phyloP scores from a whole-genome alignment of 192 early-diverging fungal species.

The Umbelopsis vinacea region DNA sequence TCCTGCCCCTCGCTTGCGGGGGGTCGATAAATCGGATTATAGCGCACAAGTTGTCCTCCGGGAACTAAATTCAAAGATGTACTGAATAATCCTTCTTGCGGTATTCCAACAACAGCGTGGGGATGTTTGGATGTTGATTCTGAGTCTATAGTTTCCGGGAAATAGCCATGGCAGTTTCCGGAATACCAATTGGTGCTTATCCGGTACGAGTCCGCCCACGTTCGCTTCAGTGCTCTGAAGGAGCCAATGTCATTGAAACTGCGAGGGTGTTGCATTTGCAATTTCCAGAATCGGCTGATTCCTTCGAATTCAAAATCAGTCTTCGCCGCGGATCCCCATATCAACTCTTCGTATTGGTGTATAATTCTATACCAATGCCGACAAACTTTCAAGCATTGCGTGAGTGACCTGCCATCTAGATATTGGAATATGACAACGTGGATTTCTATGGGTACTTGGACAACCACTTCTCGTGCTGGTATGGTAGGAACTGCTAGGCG shows the following conservation, averaged over 20 bases:
- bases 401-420: slow-evolving; percentile 36
- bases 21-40: slow-evolving; percentile 29
- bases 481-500: neutral
- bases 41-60: slow-evolving; percentile 26
- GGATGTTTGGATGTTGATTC: slow-evolving; percentile 9
- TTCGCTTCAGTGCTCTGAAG: neutral
- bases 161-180: slow-evolving; percentile 43
- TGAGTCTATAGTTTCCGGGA: slow-evolving; percentile 30
- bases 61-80: slow-evolving; percentile 12
- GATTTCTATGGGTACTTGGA: slow-evolving; percentile 33
- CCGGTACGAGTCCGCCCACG: slow-evolving; percentile 50
- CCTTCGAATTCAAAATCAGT: slow-evolving; percentile 24
- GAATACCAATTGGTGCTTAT: slow-evolving; percentile 49
- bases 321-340: slow-evolving; percentile 26
- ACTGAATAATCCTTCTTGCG: slow-evolving; percentile 28
- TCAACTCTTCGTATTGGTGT: slow-evolving; percentile 35
- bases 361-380: slow-evolving; percentile 30
- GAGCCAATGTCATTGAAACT: slow-evolving; percentile 5
- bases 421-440: slow-evolving; percentile 35
- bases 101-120: slow-evolving; percentile 31
- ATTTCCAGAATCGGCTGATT: slow-evolving; percentile 30
- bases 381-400: slow-evolving; percentile 29
- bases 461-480: slow-evolving; percentile 10
- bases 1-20: neutral
- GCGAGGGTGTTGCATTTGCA: slow-evolving; percentile 30